A percentile compares a stretch with the other conserved stretches of the same genome.
These are phyloP conservation scores for Thielaviopsis ethacetica DNA, from an alignment of 2,329 filamentous ascomycete genomes.

Conservation along the genomic window DNA sequence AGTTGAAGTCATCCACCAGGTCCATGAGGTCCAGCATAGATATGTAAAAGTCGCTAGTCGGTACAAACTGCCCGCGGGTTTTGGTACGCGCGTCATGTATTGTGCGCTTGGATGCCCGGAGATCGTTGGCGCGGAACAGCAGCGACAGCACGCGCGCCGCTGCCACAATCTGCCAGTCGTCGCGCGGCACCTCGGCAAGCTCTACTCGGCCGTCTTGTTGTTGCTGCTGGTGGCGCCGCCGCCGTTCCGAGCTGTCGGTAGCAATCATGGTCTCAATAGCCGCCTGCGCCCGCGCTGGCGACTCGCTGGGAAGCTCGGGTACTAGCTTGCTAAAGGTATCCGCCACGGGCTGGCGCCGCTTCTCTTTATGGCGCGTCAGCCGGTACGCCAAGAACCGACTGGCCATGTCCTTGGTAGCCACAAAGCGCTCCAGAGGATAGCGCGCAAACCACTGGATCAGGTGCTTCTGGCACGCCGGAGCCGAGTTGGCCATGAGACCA, in stretches of 20 bases:
- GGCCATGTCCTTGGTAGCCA: constrained; percentile 58
- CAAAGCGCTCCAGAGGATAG: constrained; percentile 50
- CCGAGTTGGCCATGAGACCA: constrained; percentile 61
- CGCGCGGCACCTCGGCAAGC: constrained; percentile 17
- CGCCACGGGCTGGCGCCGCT: constrained; percentile 40
- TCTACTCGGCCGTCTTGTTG: background rate
- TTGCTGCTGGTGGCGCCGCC: background rate
- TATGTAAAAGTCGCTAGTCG: constrained; percentile 77
- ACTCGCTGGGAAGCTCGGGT: constrained; percentile 42
- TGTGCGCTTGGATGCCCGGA: constrained; percentile 22
- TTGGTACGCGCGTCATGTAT: constrained; percentile 11
- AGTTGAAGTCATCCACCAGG: constrained; percentile 69
- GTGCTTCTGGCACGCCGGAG: constrained; percentile 59
- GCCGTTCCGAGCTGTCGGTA: background rate
- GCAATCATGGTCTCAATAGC: constrained; percentile 2
- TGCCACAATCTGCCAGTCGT: constrained; percentile 82
- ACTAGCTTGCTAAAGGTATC: constrained; percentile 53
- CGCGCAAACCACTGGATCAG: constrained; percentile 65
- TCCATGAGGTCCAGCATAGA: constrained; percentile 62
- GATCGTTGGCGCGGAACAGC: constrained; percentile 66
- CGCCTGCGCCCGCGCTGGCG: background rate
- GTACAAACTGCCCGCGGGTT: constrained; percentile 48
- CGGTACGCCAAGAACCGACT: constrained; percentile 70
- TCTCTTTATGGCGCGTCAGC: constrained; percentile 53
- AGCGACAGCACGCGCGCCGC: constrained; percentile 66